Evolutionary conservation across 2,329 filamentous ascomycete species (phyloP), one percentile per base, ranked within the genome.

Genomic region (Penicillium sp.): DNA sequence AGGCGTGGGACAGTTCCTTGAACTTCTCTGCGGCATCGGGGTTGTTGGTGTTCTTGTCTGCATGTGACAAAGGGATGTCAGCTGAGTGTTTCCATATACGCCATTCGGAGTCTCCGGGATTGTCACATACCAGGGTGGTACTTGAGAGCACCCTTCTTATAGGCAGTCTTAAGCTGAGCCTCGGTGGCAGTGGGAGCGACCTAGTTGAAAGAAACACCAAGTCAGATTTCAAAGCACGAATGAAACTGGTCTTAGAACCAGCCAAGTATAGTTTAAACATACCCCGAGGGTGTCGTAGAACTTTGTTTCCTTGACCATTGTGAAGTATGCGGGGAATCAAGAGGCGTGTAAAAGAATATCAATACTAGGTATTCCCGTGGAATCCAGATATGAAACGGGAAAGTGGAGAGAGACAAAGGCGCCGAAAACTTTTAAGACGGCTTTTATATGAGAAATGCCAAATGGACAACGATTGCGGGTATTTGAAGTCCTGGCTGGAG

Each of bases 41-140:
- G 81, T 96, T 96, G 81, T 94, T 87, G 64, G 89, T 86, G 78
- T 99, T 99, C 85, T 99, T 99, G 79, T 99, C 93, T 96, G 67
- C 38, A 55, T 17, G 15, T 8, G 19, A 51, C 25, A 54, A 36
- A 49, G 21, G 3, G 17, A 23, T 43, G 44, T 49, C 29, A 39
- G 39, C 48, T 39, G 31, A 60, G 27, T 49, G 39, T 39, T 57
- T 27, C 58, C 29, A 33, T 0, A 53, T 23, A 27, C 12, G 31
- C 56, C 69, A 54, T 36, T 68, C 66, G 38, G 19, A 38, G 39
- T 27, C 17, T 45, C 38, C 36, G 21, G 47, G 15, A 47, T 23
- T 52, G 17, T 33, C 19, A 96, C 68, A 88, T 92, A 93, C 89
- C 89, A 70, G 90, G 90, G 73, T 99, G 94, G 68, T 91, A 86